A percentile compares a stretch with the other conserved stretches of the same genome.
Evolutionary conservation across 495 filamentous ascomycete genomes (phyloP).

Genomic region (Xylaria nigripes): DNA sequence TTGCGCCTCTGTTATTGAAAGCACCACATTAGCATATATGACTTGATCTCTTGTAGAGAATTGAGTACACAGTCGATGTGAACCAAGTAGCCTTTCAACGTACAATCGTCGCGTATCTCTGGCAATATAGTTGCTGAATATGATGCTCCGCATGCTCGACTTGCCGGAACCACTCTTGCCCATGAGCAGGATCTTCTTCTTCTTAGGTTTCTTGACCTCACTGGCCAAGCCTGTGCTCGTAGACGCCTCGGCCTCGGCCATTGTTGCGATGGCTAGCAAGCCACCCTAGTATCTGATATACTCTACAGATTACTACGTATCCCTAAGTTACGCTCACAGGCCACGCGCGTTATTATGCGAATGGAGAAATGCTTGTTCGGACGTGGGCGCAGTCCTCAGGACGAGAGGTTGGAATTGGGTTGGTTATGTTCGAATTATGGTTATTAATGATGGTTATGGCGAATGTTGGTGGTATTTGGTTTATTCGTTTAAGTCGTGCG

Average conservation of each 20-base stretch:
- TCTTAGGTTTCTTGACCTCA: slow-evolving; percentile 50
- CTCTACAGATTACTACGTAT: not conserved
- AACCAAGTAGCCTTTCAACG: slow-evolving; percentile 8
- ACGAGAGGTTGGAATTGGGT: too few relatives aligned
- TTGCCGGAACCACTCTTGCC: slow-evolving; percentile 99
- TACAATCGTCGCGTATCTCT: slow-evolving; percentile 82
- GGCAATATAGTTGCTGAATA: slow-evolving; percentile 96
- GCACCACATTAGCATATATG: not conserved
- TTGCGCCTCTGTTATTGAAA: slow-evolving; percentile 57
- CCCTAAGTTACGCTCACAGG: too few relatives aligned
- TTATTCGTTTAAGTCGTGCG: too few relatives aligned
- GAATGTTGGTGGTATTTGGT: too few relatives aligned
- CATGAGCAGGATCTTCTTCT: slow-evolving; percentile 57
- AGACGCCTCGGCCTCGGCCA: slow-evolving; percentile 21
- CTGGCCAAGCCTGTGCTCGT: slow-evolving; percentile 17
- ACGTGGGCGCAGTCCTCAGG: too few relatives aligned
- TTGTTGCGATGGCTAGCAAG: not conserved
- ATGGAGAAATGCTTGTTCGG: too few relatives aligned
- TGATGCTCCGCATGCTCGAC: slow-evolving; percentile 95
- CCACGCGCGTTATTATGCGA: too few relatives aligned
- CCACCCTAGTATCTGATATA: not conserved
- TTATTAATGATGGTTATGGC: too few relatives aligned
- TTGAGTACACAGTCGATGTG: not conserved
- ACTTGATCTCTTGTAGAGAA: not conserved
- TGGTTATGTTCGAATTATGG: too few relatives aligned